These are phyloP conservation scores for Rhizopus arrhizus DNA, from an alignment of 371 early-diverging fungal species.

Conservation along the genomic window DNA sequence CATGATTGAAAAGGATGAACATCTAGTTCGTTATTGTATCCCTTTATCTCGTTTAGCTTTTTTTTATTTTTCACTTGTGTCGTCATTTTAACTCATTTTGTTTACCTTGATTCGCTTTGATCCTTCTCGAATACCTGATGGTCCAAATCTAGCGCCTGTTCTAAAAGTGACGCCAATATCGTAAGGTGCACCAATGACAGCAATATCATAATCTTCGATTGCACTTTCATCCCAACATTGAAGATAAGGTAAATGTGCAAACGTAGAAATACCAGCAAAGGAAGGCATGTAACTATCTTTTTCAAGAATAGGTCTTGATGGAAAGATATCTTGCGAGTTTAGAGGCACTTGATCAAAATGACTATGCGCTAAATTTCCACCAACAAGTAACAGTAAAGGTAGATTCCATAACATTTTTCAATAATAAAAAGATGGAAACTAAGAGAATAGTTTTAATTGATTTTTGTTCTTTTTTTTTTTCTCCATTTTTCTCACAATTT, in stretches of 20 bases:
- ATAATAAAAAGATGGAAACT: too few species aligned
- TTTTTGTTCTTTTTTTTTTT: too few species aligned
- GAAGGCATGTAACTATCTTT: constrained; percentile 41
- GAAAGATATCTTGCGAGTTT: background rate
- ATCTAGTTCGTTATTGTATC: constrained; percentile 40
- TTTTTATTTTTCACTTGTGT: background rate
- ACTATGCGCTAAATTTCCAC: background rate
- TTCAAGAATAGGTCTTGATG: constrained; percentile 31
- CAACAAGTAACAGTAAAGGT: too few species aligned
- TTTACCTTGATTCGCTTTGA: constrained; percentile 44
- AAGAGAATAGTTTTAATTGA: too few species aligned
- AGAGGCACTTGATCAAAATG: background rate
- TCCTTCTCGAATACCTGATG: constrained; percentile 51
- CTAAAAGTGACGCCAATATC: constrained; percentile 54
- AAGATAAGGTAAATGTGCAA: constrained; percentile 53
- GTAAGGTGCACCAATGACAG: constrained; percentile 52
- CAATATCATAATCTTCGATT: constrained; percentile 50
- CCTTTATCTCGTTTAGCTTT: constrained; percentile 15
- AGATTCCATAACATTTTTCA: too few species aligned
- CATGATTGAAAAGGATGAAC: constrained; percentile 51
- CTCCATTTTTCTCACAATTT: too few species aligned
- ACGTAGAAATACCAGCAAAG: constrained; percentile 54
- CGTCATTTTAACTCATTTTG: background rate
- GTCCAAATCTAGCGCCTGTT: constrained; percentile 57
- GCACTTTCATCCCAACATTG: constrained; percentile 47